phyloP scores from a whole-genome alignment of 192 early-diverging fungal species.

The Coemansia sp. region DNA sequence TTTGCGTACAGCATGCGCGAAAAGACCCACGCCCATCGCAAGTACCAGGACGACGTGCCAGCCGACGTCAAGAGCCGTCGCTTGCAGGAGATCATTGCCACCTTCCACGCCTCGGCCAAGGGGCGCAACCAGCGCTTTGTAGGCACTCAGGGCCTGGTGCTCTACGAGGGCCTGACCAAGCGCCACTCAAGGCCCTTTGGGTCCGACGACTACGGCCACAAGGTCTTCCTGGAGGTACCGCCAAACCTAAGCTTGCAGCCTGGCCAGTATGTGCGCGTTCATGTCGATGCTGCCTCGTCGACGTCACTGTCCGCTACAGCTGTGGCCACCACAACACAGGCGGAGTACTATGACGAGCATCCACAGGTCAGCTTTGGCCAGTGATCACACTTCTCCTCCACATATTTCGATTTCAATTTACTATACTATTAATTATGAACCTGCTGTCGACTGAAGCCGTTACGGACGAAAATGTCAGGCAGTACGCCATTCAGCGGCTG shows the following conservation, averaged over 20 bases:
- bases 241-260: slow-evolving; percentile 8
- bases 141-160: slow-evolving; percentile 54
- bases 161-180: slow-evolving; percentile 56
- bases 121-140: slow-evolving; percentile 55
- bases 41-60: slow-evolving; percentile 65
- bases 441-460: slow-evolving; percentile 36
- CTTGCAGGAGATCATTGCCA: slow-evolving; percentile 64
- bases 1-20: slow-evolving; percentile 79
- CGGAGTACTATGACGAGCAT: slow-evolving; percentile 20
- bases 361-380: slow-evolving; percentile 16
- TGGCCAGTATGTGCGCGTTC: slow-evolving; percentile 47
- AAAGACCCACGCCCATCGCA: slow-evolving; percentile 71
- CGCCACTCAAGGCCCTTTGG: slow-evolving; percentile 55
- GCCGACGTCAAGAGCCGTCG: slow-evolving; percentile 61
- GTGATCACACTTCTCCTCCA: neutral
- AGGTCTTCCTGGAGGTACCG: slow-evolving; percentile 60
- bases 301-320: slow-evolving; percentile 40
- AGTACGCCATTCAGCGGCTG: slow-evolving; percentile 76
- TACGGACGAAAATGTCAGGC: slow-evolving; percentile 54
- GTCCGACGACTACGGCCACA: slow-evolving; percentile 67
- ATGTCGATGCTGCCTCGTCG: slow-evolving; percentile 37
- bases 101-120: slow-evolving; percentile 62
- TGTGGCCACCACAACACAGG: slow-evolving; percentile 30
- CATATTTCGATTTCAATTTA: neutral
- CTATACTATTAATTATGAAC: neutral